A percentile compares a stretch with the other conserved stretches of the same genome.
These are phyloP conservation scores for Colletotrichum sansevieriae DNA, from an alignment of 2,329 filamentous ascomycete genomes.

Conservation along the genomic window DNA sequence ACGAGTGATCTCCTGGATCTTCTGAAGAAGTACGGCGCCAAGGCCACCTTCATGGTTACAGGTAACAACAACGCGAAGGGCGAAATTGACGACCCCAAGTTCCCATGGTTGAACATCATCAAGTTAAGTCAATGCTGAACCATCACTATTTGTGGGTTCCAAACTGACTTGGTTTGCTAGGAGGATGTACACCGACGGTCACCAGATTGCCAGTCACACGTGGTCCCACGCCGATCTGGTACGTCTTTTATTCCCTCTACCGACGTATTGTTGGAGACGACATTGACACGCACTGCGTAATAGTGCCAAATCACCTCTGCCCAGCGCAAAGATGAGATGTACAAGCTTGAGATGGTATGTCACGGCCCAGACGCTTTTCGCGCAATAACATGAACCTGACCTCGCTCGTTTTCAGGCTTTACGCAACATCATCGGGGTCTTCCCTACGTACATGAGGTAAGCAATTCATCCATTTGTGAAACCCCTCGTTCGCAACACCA, in stretches of 20 bases:
- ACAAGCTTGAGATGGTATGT: slow-evolving; percentile 37
- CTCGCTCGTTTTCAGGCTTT: slow-evolving; percentile 60
- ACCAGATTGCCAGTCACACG: slow-evolving; percentile 56
- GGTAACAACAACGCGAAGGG: slow-evolving; percentile 61
- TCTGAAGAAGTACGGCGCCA: slow-evolving; percentile 48
- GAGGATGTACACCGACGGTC: slow-evolving; percentile 57
- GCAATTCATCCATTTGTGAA: not conserved
- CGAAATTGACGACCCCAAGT: slow-evolving; percentile 56
- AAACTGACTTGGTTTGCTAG: not conserved
- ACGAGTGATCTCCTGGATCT: slow-evolving; percentile 58
- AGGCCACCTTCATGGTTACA: slow-evolving; percentile 58
- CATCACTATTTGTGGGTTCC: not conserved
- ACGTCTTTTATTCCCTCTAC: not conserved
- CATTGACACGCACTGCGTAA: slow-evolving; percentile 52
- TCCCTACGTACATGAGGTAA: slow-evolving; percentile 65
- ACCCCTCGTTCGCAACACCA: not conserved
- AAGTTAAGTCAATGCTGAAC: slow-evolving; percentile 45
- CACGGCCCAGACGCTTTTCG: not conserved
- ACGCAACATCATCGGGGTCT: slow-evolving; percentile 65
- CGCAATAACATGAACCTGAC: slow-evolving; percentile 52
- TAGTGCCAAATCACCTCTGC: slow-evolving; percentile 44
- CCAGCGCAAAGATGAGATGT: slow-evolving; percentile 55
- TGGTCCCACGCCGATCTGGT: slow-evolving; percentile 61
- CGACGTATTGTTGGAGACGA: not conserved
- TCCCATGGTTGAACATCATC: slow-evolving; percentile 53